Base-by-base conservation (phyloP, 1,284 basidiomycete genomes). In the Trametes sp. region DNA sequence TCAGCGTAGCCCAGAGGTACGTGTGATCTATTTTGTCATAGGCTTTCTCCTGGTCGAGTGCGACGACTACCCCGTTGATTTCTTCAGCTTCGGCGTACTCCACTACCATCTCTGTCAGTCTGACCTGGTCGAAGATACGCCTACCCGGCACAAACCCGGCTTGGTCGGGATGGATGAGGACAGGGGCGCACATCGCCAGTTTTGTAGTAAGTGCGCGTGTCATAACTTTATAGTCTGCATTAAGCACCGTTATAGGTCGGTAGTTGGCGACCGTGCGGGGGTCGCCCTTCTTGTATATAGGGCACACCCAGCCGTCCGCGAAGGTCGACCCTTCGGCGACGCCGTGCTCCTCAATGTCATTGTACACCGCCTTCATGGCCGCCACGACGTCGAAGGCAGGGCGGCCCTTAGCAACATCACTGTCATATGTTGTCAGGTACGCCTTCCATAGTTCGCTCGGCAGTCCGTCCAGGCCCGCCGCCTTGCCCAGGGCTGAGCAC, bases 231-330 rank as follows among this genome's bases (percentile, higher is more conserved):
- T 73, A 72, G 55, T 73, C 70, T 1, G 64, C 56, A 59, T 73
- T 73, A 0, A 73, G 71, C 2, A 71, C 52, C 8, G 69, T 70
- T 10, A 74, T 73, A 0, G 72, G 73, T 0, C 70, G 44, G 58
- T 74, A 73, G 57, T 73, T 73, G 5, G n/a, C 13, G 7, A 44
- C 23, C 23, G 7, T 3, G 2, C 42, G 19, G 2, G 42, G 19
- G 13, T 44, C 42, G 4, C n/a, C n/a, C 23, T 44, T 44, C 21
- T 44, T 44, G 21, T 44, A 44, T 21, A 44, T 44, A 14, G 35
- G 35, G 14, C 35, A 36, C 4, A 36, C 14, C 35, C 35, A 36
- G 8, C 35, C 35, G 8, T 36, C 35, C 4, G 35, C 35, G 14
- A 36, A 36, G 11, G 14, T 8, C 4, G 14, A 6, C 4, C 14